Base-by-base conservation (phyloP, 192 early-diverging fungal genomes). In the Thamnidium elegans region DNA sequence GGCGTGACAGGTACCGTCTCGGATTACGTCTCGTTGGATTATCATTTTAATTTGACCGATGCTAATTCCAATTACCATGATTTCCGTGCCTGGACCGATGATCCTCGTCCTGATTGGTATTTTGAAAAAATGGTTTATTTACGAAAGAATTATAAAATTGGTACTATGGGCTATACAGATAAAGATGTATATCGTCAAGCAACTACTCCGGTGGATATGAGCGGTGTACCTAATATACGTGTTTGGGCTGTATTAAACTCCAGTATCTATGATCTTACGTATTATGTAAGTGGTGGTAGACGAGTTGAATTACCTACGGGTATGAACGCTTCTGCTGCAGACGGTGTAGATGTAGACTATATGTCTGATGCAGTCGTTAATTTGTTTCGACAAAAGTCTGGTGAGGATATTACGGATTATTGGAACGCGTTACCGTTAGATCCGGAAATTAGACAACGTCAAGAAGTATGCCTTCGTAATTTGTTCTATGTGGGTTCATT, bases 401-500 rank as follows among this genome's bases (percentile, higher is more conserved):
- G 89, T 19, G 61, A 74, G 47, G 90, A 91, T 68, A 86, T 90
- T 50, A 85, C 83, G 7, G 52, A 68, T 7, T 68, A 71, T 70
- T 92, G 80, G 78, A 81, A 89, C 63, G 70, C 59, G 8, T 67
- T 87, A 71, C 77, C 82, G 26, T 67, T 86, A 36, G 78, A 78
- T 51, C 1, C 71, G 13, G 67, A 71, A 3, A 56, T 75, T 32
- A 76, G 76, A 61, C 64, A 72, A 6, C 66, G 74, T 46, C 85
- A 87, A 62, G 42, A 78, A 66, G 80, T 88, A 43, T 98, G 96
- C 78, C 70, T 98, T 61, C 81, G 90, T 20, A 87, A 89, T 44
- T 73, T 91, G 3, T 95, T 95, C 76, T 93, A 91, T 73, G 82
- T 90, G n/a, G 96, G 93, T 23, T 86, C 85, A 34, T 84, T 96